A percentile compares a stretch with the other conserved stretches of the same genome.
Evolutionary conservation across 805 yeast species (phyloP).

Genomic region (Candida orba): DNA sequence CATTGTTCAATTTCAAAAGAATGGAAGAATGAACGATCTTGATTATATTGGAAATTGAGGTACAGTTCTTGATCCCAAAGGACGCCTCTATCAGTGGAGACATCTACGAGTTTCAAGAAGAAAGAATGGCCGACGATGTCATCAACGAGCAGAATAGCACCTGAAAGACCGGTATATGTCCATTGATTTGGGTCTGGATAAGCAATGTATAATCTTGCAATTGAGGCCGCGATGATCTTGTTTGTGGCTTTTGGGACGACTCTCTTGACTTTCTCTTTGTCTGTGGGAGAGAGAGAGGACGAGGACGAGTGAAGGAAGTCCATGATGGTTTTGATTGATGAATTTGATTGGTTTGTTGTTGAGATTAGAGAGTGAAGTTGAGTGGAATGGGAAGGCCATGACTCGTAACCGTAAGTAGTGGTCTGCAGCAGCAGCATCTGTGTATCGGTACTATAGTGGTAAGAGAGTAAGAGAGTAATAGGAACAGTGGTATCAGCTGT

Average conservation of each 20-base stretch:
- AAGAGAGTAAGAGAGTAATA: no score
- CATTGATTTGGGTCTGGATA: slow-evolving; percentile 77
- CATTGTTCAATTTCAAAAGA: slow-evolving; percentile 91
- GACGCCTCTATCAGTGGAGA: slow-evolving; percentile 76
- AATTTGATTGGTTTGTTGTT: background rate
- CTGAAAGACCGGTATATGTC: slow-evolving; percentile 83
- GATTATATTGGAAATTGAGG: slow-evolving; percentile 81
- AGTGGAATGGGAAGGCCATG: no score
- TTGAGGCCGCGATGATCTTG: slow-evolving; percentile 83
- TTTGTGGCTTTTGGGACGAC: slow-evolving; percentile 84
- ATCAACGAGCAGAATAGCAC: slow-evolving; percentile 83
- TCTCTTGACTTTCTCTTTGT: slow-evolving; percentile 85
- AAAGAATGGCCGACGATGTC: slow-evolving; percentile 93
- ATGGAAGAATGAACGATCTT: slow-evolving; percentile 92
- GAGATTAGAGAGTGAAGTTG: no score
- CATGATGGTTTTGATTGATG: no score
- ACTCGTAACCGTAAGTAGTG: no score
- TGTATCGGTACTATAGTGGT: no score
- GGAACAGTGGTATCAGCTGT: no score
- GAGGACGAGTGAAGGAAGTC: background rate
- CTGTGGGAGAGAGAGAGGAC: slow-evolving; percentile 38
- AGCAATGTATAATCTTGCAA: slow-evolving; percentile 85
- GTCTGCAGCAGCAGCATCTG: no score
- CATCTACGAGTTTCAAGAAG: slow-evolving; percentile 83
- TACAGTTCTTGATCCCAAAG: slow-evolving; percentile 96